Percentiles rank a stretch among this genome's conserved stretches.
Conservation (phyloP, 768 basidiomycete genomes). For the Inosperma sp. region DNA sequence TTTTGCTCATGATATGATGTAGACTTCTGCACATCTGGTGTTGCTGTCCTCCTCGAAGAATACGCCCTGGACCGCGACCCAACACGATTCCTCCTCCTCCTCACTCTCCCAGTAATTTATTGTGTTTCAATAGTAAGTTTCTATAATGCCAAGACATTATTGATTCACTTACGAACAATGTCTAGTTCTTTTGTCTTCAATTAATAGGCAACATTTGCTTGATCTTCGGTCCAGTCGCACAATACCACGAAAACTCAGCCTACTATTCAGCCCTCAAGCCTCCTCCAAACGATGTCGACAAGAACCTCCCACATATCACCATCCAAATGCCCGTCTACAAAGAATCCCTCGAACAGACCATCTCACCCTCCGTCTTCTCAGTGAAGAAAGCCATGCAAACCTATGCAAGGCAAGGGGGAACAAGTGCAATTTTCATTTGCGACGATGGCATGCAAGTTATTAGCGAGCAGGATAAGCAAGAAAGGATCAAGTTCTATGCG, state of each 20-base stretch:
- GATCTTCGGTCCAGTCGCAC: slow-evolving; percentile 74
- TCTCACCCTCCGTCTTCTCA: slow-evolving; percentile 76
- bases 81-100: slow-evolving; percentile 60
- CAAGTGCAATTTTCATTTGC: slow-evolving; percentile 74
- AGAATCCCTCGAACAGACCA: slow-evolving; percentile 67
- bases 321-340: slow-evolving; percentile 89
- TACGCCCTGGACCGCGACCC: slow-evolving; percentile 59
- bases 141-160: neutral
- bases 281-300: slow-evolving; percentile 60
- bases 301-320: slow-evolving; percentile 69
- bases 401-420: slow-evolving; percentile 81
- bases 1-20: slow-evolving; percentile 1
- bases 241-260: slow-evolving; percentile 78
- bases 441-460: slow-evolving; percentile 80
- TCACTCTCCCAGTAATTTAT: slow-evolving; percentile 65
- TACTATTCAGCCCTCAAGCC: slow-evolving; percentile 75
- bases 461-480: slow-evolving; percentile 53
- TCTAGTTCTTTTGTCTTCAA: slow-evolving; percentile 73
- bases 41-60: slow-evolving; percentile 59
- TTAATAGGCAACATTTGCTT: slow-evolving; percentile 62
- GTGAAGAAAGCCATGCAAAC: slow-evolving; percentile 85
- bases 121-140: slow-evolving; percentile 63
- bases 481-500: slow-evolving; percentile 72
- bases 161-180: neutral
- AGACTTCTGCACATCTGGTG: slow-evolving; percentile 63